Evolutionary conservation across 805 yeast genomes (phyloP), one percentile per base, ranked within the genome.

Genomic region (Pichia heedii): DNA sequence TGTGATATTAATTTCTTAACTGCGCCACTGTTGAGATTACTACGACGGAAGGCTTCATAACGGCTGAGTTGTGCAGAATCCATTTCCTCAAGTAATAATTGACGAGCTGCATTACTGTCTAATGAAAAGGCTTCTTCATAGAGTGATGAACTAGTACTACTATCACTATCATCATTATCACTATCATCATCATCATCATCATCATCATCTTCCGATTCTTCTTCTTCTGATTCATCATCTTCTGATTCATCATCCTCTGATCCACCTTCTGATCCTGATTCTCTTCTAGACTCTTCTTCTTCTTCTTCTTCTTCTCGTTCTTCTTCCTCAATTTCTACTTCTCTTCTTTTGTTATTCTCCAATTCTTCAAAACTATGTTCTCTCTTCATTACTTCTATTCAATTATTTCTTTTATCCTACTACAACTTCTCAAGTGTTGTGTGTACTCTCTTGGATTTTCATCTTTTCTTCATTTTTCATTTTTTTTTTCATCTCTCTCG

Each of bases 1-100:
- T 27, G 32, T 15, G 32, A 80, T 12, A 94, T 89, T 21, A 88
- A 67, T 58, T 84, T 84, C 60, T 83, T 84, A 10, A 90, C 83
- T 4, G 89, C 84, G 4, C 79, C 74, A 48, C 82, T 79, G 52
- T 78, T 80, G 43, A 83, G 60, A 35, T 82, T 77, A 34, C 95
- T 81, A 52, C 97, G 70, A 50, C 96, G 73, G 62, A 79, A 88
- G 20, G 83, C 84, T 58, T 88, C 96, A 61, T 87, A 90, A 41
- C 96, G 65, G 45, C 81, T 79, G 79, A 84, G 80, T 57, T 90
- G 97, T 24, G 79, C 84, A n/a, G 75, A 76, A 50, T 83, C 82
- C 58, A 90, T 76, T 50, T 79, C 77, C 19, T 85, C 76, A 46
- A 88, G 73, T 49, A 89, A 67, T 22, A 87, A 55, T 43, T 79